Base-by-base conservation (phyloP, 495 filamentous ascomycete species). In the Penicillium chermesinum region DNA sequence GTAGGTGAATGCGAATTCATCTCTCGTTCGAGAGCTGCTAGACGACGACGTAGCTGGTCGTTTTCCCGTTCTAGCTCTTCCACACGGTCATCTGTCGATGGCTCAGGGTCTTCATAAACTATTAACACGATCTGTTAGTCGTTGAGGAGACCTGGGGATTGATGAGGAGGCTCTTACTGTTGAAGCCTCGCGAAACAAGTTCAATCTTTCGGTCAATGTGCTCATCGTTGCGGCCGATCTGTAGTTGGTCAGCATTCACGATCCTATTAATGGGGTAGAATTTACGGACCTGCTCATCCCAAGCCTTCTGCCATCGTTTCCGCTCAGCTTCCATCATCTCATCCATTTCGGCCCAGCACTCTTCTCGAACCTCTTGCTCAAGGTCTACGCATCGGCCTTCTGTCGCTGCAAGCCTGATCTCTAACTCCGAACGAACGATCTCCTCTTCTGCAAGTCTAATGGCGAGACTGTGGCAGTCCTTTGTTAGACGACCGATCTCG, bases 131-230 rank as follows among this genome's bases (percentile, higher is more conserved):
- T n/a, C n/a, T n/a, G n/a, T n/a, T n/a, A n/a, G n/a, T n/a, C n/a
- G n/a, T n/a, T n/a, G n/a, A n/a, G n/a, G n/a, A n/a, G n/a, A n/a
- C n/a, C n/a, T n/a, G n/a, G n/a, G n/a, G n/a, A n/a, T n/a, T n/a
- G n/a, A n/a, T n/a, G n/a, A n/a, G n/a, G 10, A 5, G 25, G 46
- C 44, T 54, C 66, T 60, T 62, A 75, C 74, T 75, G 52, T 78
- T 77, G 33, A 91, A 83, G 13, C 80, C 79, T 32, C 84, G 75
- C 39, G 85, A 82, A 40, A 95, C 71, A 17, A 96, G 80, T 58
- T 96, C 93, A 8, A 96, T 76, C 69, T 98, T 98, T 53, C 80
- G 77, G 63, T 96, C 90, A 48, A 94, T 74, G 66, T 93, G 89
- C 62, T 88, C 88, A 34, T 95, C 88, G 30, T 78, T 74, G 33